These are phyloP conservation scores for Podaxis sp. DNA, from an alignment of 768 basidiomycete species.

Conservation along the genomic window DNA sequence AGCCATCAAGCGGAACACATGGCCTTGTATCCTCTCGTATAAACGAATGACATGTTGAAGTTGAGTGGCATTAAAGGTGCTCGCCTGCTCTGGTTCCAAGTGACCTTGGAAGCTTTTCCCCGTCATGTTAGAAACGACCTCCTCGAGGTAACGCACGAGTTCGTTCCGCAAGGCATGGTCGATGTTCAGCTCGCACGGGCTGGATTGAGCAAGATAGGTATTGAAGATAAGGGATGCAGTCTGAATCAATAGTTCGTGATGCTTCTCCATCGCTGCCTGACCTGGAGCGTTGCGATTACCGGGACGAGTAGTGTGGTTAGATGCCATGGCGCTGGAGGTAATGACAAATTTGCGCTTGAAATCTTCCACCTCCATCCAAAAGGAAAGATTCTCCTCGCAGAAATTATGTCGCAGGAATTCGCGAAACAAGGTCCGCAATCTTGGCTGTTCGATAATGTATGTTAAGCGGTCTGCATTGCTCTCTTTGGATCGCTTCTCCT, in stretches of 20 bases:
- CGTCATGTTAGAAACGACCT: slow-evolving; percentile 74
- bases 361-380: slow-evolving; percentile 96
- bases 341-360: slow-evolving; percentile 96
- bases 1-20: slow-evolving; percentile 97
- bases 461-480: slow-evolving; percentile 89
- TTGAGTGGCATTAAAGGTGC: slow-evolving; percentile 90
- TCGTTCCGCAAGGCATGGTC: slow-evolving; percentile 96
- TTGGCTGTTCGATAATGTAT: slow-evolving; percentile 91
- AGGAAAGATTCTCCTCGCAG: slow-evolving; percentile 96
- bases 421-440: slow-evolving; percentile 84
- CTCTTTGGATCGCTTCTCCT: slow-evolving; percentile 66
- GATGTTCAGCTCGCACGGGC: slow-evolving; percentile 95
- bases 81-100: slow-evolving; percentile 77
- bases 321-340: slow-evolving; percentile 85
- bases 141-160: slow-evolving; percentile 87
- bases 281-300: slow-evolving; percentile 54
- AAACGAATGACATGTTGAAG: slow-evolving; percentile 88
- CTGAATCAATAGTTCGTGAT: slow-evolving; percentile 92
- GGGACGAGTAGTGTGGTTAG: slow-evolving; percentile 32
- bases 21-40: slow-evolving; percentile 95
- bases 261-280: slow-evolving; percentile 91
- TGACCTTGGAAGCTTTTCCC: slow-evolving; percentile 77
- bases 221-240: slow-evolving; percentile 93
- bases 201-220: slow-evolving; percentile 93
- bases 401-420: slow-evolving; percentile 93